A percentile compares a stretch with the other conserved stretches of the same genome.
Conservation (phyloP, 148 eudicot species). For the Chenopodium suecicum region DNA sequence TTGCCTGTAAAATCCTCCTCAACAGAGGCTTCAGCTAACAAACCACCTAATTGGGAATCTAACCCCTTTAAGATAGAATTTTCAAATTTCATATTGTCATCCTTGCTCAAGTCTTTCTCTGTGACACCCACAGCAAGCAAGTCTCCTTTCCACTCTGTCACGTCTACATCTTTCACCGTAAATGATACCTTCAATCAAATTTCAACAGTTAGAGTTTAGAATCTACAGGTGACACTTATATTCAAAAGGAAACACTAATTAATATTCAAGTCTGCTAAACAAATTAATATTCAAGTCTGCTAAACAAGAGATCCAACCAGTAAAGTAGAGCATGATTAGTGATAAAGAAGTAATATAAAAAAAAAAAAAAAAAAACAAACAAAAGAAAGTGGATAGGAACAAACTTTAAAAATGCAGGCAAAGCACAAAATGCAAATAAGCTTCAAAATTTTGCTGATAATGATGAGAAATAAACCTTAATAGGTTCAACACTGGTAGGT, state of each 20-base stretch:
- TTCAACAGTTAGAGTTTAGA: background rate
- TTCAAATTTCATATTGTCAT: conserved; percentile 56
- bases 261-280: background rate
- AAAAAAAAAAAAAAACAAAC: background rate
- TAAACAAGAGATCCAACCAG: background rate
- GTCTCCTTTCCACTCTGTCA: conserved; percentile 92
- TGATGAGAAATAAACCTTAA: conserved; percentile 44
- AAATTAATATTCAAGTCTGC: background rate
- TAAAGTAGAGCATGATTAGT: background rate
- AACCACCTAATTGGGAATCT: conserved; percentile 68
- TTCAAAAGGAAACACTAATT: background rate
- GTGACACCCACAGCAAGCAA: conserved; percentile 85
- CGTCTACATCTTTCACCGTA: conserved; percentile 78
- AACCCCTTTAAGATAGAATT: conserved; percentile 60
- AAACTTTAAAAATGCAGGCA: background rate
- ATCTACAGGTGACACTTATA: background rate
- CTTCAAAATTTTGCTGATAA: background rate
- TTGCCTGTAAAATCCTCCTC: conserved; percentile 96
- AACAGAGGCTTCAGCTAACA: conserved; percentile 65
- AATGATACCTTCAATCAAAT: conserved; percentile 50
- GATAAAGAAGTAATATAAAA: background rate
- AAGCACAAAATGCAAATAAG: background rate
- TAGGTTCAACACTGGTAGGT: conserved; percentile 52
- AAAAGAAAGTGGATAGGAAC: background rate
- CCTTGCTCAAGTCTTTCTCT: conserved; percentile 84